Evolutionary conservation across 2,329 filamentous ascomycete species (phyloP), one percentile per base, ranked within the genome.

Genomic region (Ceratocystis huliohia): DNA sequence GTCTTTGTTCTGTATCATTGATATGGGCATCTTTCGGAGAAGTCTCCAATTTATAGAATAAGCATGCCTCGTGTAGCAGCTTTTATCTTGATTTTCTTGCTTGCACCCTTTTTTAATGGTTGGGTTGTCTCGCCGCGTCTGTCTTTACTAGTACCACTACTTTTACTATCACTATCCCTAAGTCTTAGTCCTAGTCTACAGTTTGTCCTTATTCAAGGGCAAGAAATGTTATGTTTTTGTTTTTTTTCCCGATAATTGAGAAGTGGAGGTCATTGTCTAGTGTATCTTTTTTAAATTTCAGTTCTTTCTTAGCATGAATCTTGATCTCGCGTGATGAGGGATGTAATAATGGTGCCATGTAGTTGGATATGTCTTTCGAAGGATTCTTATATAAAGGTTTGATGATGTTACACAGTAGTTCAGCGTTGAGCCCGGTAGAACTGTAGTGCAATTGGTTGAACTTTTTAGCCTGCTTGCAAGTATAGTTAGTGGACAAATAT

Each of bases 21-120:
- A 46, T 45, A 6, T 44, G 25, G 20, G 37, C 6, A 25, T 5
- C 17, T 59, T 22, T 30, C 56, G 28, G 56, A 59, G 56, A 59
- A 59, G 56, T 59, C 56, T 59, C 56, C 56, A 30, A 20, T 59
- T 59, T 37, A 59, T 59, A 59, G 56, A 59, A 59, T n/a, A 59
- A 30, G 41, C 61, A 48, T 63, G 61, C 25, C 41, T 44, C 41
- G 30, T 63, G 22, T 44, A 28, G 30, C 20, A 62, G 61, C 20
- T 59, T 59, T 59, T 59, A 59, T 59, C 28, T 59, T 59, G 56
- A 37, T 30, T 59, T 59, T 25, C 56, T 59, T n/a, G 56, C 56
- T n/a, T 59, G 56, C 30, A 28, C 53, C 53, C 48, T 50, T 50
- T 53, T 59, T n/a, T 59, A 37, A 59, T 17, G 48, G 30, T 37